phyloP scores from a whole-genome alignment of 441 rosid species.

The Syzygium malaccense region DNA sequence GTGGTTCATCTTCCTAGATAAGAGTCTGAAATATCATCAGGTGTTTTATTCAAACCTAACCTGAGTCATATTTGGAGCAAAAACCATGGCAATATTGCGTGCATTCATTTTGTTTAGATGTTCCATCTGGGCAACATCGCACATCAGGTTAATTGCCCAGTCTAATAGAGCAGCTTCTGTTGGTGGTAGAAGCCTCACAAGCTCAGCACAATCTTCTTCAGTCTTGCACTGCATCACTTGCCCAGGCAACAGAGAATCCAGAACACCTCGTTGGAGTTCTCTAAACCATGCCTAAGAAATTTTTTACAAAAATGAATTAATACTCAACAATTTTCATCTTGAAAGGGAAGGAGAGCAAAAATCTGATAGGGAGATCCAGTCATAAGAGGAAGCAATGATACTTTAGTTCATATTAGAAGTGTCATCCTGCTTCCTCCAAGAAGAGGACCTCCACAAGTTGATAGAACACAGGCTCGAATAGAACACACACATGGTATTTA shows the following conservation, averaged over 20 bases:
- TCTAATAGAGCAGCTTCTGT: conserved; percentile 3
- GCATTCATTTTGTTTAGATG: conserved; percentile 9
- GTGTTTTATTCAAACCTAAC: neutral
- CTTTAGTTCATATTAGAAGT: neutral
- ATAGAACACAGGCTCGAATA: neutral
- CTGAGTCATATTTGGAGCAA: conserved; percentile 11
- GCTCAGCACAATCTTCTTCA: conserved; percentile 7
- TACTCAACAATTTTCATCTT: neutral
- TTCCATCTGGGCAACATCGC: conserved; percentile 3
- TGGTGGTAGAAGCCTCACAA: conserved; percentile 6
- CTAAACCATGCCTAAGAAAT: conserved; percentile 5
- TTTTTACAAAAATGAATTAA: neutral
- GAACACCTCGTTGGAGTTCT: conserved; percentile 2
- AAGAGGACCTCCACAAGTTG: neutral
- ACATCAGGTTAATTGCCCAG: conserved; percentile 10
- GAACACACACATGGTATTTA: neutral
- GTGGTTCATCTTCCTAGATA: neutral
- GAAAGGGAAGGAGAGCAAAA: neutral
- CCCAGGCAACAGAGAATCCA: conserved; percentile 3
- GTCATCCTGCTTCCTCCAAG: neutral
- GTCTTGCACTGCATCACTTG: conserved; percentile 3
- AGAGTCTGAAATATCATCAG: neutral
- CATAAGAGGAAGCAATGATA: neutral
- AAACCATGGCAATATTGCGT: conserved; percentile 2
- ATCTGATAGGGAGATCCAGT: neutral